Base-by-base conservation (phyloP, 352 stramenopile genomes). In the Plasmopara viticola region DNA sequence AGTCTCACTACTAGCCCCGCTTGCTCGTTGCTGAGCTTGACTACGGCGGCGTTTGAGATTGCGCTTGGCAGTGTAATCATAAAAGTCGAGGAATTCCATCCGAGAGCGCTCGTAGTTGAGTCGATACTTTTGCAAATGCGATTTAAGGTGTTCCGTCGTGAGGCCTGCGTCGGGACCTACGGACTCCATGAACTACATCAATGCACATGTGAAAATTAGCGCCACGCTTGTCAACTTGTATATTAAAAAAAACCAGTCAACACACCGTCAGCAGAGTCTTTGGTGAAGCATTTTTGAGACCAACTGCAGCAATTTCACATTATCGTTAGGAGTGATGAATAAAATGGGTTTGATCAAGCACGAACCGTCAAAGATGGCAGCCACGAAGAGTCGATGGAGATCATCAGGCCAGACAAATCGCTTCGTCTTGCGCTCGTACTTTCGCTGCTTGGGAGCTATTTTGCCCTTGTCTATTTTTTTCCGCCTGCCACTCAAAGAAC, bases 381-480 rank as follows among this genome's bases (percentile, higher is more conserved):
- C 81, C 33, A 94, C 83, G 43, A 94, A 94, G 50, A 91, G 74
- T 10, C 84, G 80, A 64, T 94, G 84, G 25, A 94, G 80, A 38
- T 94, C 84, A 41, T 94, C 82, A 2, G 84, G 82, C 84, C 84
- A 94, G 43, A 88, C 79, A 55, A 94, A 94, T 40, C 84, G 84
- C 58, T 90, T 88, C 29, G 80, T 90, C 64, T 90, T 88, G 64
- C 80, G 84, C 55, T 94, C 84, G 61, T 94, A 94, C 60, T 94
- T 92, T 72, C 84, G 84, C 62, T 91, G 78, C 15, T 71, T 64
- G 7, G 60, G 28, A 10, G 49, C 33, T 6, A 56, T 45, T 10
- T 69, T 72, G 37, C 63, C 48, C 9, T 58, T 55, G 12, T 59
- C 60, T 2, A 46, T 44, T 39, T 69, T 72, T 37, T 39, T 59